A percentile compares a stretch with the other conserved stretches of the same genome.
Evolutionary conservation across 148 eudicot species (phyloP).

Genomic region (Dianthus caryophyllus): DNA sequence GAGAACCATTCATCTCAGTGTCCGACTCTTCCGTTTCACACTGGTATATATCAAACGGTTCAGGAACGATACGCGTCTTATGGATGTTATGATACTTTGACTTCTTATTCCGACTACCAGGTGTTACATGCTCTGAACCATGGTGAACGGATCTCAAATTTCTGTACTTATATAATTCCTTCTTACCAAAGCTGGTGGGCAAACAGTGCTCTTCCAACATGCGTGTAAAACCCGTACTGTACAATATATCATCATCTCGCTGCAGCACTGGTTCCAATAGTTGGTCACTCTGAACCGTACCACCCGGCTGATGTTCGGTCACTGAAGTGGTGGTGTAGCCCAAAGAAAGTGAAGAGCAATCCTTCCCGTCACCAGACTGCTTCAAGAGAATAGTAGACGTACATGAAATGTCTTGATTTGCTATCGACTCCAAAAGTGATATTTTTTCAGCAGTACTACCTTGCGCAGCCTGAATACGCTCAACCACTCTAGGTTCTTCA

Average conservation of each 20-base stretch:
- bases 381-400: neutral
- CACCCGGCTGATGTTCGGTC: neutral
- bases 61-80: conserved; percentile 1
- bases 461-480: neutral
- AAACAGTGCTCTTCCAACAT: conserved; percentile 20
- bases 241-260: conserved; percentile 1
- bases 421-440: neutral
- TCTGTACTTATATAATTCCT: conserved; percentile 5
- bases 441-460: neutral
- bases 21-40: conserved; percentile 23
- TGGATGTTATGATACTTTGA: conserved; percentile 9
- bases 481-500: conserved; percentile 4
- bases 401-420: neutral
- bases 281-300: neutral
- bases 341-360: neutral
- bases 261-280: neutral
- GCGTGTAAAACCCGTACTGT: neutral
- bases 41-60: conserved; percentile 42
- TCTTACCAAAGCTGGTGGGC: conserved; percentile 41
- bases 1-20: conserved; percentile 12
- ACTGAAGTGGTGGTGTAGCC: neutral
- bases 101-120: conserved; percentile 1
- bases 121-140: conserved; percentile 9
- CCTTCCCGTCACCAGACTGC: conserved; percentile 7
- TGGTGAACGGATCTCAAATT: neutral